Evolutionary conservation across 371 early-diverging fungal genomes (phyloP).

Genomic region (Mortierella sp.): DNA sequence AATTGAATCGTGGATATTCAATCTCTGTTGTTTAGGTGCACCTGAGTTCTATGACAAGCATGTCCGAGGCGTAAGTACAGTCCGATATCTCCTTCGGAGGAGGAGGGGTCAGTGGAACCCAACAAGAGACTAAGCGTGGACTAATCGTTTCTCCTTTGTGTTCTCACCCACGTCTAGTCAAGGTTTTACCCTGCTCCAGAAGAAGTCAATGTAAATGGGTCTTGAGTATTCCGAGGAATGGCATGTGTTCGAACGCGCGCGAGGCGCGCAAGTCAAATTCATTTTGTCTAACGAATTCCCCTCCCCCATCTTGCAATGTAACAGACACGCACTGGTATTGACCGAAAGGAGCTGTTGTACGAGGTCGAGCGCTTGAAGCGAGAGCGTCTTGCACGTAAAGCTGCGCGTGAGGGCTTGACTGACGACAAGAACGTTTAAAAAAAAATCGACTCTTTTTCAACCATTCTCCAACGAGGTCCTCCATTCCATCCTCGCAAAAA

Average conservation of each 20-base stretch:
- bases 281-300: neutral
- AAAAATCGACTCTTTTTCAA: too few species aligned
- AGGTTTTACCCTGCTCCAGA: conserved; percentile 51
- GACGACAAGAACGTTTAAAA: conserved; percentile 37
- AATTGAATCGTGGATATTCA: too few species aligned
- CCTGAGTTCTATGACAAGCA: conserved; percentile 56
- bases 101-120: too few species aligned
- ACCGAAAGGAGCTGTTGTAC: conserved; percentile 41
- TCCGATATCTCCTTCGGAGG: neutral
- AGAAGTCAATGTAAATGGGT: conserved; percentile 34
- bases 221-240: neutral
- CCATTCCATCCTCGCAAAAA: too few species aligned
- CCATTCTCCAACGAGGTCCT: too few species aligned
- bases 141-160: too few species aligned
- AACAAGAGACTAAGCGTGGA: too few species aligned
- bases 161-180: conserved; percentile 15
- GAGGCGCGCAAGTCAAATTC: too few species aligned
- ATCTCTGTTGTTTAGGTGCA: conserved; percentile 42
- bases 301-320: neutral
- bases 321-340: conserved; percentile 52
- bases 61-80: conserved; percentile 40
- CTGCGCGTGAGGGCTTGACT: conserved; percentile 39
- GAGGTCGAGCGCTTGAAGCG: conserved; percentile 51
- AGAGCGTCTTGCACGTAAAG: conserved; percentile 50
- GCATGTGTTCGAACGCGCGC: neutral